Evolutionary conservation across 768 basidiomycete genomes (phyloP).

Genomic region (Calocera cornea): DNA sequence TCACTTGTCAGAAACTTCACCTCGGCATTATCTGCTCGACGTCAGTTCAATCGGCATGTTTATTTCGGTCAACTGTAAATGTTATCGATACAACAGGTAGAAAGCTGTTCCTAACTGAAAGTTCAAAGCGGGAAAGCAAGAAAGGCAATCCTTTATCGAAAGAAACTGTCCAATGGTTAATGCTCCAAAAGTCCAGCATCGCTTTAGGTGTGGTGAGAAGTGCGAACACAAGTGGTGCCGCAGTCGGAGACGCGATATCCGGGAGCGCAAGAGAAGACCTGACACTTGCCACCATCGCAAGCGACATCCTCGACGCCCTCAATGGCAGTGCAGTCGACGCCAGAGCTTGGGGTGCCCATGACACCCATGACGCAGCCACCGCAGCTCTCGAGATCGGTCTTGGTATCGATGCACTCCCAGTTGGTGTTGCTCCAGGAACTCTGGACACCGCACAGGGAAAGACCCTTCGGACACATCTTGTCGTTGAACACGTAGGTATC

Average conservation of each 20-base stretch:
- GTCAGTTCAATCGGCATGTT: no score
- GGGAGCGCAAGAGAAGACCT: conserved; percentile 8
- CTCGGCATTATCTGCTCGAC: no score
- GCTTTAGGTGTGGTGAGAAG: conserved; percentile 2
- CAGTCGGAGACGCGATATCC: conserved; percentile 8
- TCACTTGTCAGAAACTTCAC: no score
- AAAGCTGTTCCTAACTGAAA: no score
- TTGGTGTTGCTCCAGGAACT: neutral
- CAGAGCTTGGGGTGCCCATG: conserved; percentile 4
- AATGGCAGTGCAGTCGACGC: conserved; percentile 20
- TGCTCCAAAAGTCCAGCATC: neutral
- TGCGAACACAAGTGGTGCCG: conserved; percentile 8
- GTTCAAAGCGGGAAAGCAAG: no score
- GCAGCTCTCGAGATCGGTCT: conserved; percentile 18
- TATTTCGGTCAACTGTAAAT: no score
- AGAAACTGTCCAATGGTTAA: neutral
- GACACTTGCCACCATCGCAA: conserved; percentile 16
- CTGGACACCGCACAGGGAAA: conserved; percentile 6
- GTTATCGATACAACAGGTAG: no score
- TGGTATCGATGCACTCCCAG: conserved; percentile 20
- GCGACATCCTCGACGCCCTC: conserved; percentile 15
- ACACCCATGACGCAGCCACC: conserved; percentile 18
- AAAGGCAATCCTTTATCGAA: no score
- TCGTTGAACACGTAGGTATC: conserved; percentile 2
- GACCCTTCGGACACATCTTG: conserved; percentile 3